phyloP scores from a whole-genome alignment of 208 protist species.

The Lotmaria passim region DNA sequence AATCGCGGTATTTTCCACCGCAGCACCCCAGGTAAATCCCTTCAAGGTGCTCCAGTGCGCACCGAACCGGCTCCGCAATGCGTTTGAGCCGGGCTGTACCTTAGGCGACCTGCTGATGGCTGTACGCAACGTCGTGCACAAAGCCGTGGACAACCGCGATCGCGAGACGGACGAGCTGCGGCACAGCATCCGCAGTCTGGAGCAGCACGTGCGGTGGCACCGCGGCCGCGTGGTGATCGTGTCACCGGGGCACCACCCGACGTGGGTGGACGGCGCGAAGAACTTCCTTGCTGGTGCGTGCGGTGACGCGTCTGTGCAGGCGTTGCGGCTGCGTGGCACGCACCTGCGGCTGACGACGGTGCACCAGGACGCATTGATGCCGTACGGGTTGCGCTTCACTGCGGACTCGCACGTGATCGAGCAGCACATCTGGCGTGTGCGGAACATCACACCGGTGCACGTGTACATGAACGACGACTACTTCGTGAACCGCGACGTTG shows the following conservation, averaged over 20 bases:
- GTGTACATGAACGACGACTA: constrained; percentile 82
- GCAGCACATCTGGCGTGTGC: constrained; percentile 59
- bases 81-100: constrained; percentile 10
- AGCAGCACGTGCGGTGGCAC: constrained; percentile 94
- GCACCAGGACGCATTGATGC: constrained; percentile 68
- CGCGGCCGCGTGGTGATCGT: constrained; percentile 90
- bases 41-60: constrained; percentile 14
- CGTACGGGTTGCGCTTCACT: constrained; percentile 48
- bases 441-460: constrained; percentile 55
- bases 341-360: constrained; percentile 64
- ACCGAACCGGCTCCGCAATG: neutral
- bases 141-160: constrained; percentile 9
- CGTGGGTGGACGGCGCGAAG: constrained; percentile 81
- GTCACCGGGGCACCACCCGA: constrained; percentile 94
- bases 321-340: constrained; percentile 25
- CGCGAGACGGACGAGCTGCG: constrained; percentile 89
- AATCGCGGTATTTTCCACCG: too few relatives aligned
- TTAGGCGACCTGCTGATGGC: too few relatives aligned
- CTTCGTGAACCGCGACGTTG: constrained; percentile 65
- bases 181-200: constrained; percentile 94
- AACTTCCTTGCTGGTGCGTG: constrained; percentile 56
- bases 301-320: constrained; percentile 25
- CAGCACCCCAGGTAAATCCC: too few relatives aligned
- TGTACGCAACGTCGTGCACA: neutral
- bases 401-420: constrained; percentile 60